Conservation (phyloP, 2,329 filamentous ascomycete species). For the Penicillium concentricum region DNA sequence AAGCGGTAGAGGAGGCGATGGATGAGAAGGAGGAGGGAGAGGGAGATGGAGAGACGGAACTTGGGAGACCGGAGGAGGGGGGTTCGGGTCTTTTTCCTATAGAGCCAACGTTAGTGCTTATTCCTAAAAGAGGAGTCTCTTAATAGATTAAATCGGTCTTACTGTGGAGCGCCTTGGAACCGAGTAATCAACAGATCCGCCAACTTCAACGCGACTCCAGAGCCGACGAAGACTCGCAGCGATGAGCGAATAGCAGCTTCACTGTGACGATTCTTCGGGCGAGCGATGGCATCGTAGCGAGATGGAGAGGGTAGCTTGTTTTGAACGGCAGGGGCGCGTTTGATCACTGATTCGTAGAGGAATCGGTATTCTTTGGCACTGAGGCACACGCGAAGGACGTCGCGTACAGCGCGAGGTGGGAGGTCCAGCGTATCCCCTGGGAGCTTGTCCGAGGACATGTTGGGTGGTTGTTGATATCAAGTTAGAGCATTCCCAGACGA, state of each 20-base stretch:
- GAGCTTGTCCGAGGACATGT: slow-evolving; percentile 27
- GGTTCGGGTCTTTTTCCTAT: slow-evolving; percentile 38
- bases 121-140: neutral
- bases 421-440: slow-evolving; percentile 25
- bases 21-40: slow-evolving; percentile 81
- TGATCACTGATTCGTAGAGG: slow-evolving; percentile 79
- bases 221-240: slow-evolving; percentile 66
- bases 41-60: slow-evolving; percentile 74
- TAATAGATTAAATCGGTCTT: slow-evolving; percentile 2
- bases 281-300: slow-evolving; percentile 52
- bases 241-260: slow-evolving; percentile 69
- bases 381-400: slow-evolving; percentile 78
- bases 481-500: neutral
- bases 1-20: slow-evolving; percentile 90
- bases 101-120: neutral
- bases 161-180: slow-evolving; percentile 26
- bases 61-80: slow-evolving; percentile 60
- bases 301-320: slow-evolving; percentile 52
- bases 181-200: slow-evolving; percentile 52
- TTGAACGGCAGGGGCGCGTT: slow-evolving; percentile 63
- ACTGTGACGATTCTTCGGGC: slow-evolving; percentile 64
- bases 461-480: slow-evolving; percentile 4
- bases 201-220: slow-evolving; percentile 62
- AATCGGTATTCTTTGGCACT: slow-evolving; percentile 83
- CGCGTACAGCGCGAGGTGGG: slow-evolving; percentile 77